Conservation (phyloP, 495 filamentous ascomycete species). For the Cercophora scortea region DNA sequence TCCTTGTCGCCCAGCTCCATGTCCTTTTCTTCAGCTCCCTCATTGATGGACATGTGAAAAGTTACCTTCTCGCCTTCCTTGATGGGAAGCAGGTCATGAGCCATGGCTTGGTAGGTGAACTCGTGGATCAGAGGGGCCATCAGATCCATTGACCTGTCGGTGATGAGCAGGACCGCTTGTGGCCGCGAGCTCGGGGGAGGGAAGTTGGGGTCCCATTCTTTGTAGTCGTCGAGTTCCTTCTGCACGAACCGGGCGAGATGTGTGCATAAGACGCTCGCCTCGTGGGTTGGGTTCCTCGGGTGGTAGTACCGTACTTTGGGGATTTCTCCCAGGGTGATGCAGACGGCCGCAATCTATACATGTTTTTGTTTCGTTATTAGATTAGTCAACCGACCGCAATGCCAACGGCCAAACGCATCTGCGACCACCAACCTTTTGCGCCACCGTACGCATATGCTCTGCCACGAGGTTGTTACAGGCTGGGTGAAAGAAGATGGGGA, state of each 20-base stretch:
- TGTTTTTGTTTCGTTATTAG: slow-evolving; percentile 15
- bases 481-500: slow-evolving; percentile 86
- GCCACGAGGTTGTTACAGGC: slow-evolving; percentile 76
- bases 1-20: slow-evolving; percentile 86
- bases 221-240: slow-evolving; percentile 78
- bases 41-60: slow-evolving; percentile 70
- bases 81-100: slow-evolving; percentile 81
- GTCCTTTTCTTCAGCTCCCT: slow-evolving; percentile 76
- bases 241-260: slow-evolving; percentile 91
- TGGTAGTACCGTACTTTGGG: slow-evolving; percentile 86
- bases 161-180: slow-evolving; percentile 74
- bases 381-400: too few relatives aligned
- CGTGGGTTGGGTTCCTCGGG: slow-evolving; percentile 66
- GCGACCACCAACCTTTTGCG: slow-evolving; percentile 64
- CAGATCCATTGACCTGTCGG: slow-evolving; percentile 88
- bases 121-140: slow-evolving; percentile 84
- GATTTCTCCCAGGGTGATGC: slow-evolving; percentile 77
- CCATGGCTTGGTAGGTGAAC: slow-evolving; percentile 98
- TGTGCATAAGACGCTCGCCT: slow-evolving; percentile 76
- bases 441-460: slow-evolving; percentile 70
- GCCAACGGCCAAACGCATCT: not conserved
- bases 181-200: slow-evolving; percentile 75
- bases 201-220: slow-evolving; percentile 72
- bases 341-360: slow-evolving; percentile 68
- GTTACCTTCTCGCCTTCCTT: slow-evolving; percentile 81